Evolutionary conservation across 1,284 basidiomycete genomes (phyloP), one percentile per base, ranked within the genome.

Genomic region (Ganoderma multipileum): DNA sequence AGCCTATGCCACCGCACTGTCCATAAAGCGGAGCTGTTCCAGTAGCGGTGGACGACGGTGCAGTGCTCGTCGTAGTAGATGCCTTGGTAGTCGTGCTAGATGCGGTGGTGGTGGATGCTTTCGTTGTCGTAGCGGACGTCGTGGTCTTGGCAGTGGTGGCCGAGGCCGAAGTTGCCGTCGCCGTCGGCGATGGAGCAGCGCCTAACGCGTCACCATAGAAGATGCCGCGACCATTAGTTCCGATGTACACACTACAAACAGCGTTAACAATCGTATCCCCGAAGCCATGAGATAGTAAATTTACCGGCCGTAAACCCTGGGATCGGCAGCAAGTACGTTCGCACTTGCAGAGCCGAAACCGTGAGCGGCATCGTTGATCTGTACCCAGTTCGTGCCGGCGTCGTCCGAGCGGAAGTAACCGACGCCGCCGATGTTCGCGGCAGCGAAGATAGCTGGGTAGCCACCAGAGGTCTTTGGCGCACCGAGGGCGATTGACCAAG

Each of bases 211-310:
- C 85, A 1, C 88, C 87, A 71, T 85, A 89, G 78, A 87, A 90
- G 65, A 89, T 89, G 33, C 89, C 89, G 58, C 88, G 85, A 39
- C 89, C 89, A 71, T 89, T 89, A 1, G 89, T 90, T 3, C 89
- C 89, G 59, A 90, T 83, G 73, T 89, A 90, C 1, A 90, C 87
- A 28, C 88, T 88, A 42, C 12, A 36, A n/a, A 9, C n/a, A 23
- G 4, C 23, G 18, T 61, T 58, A 64, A 36, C 14, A 20, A 30
- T 3, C 3, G 6, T n/a, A 26, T 26, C 23, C 47, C 9, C 23
- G 0, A 2, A 20, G 0, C 0, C 23, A 5, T 18, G 23, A 8
- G 20, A n/a, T 16, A 76, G 12, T 9, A 14, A 3, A 76, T 82
- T 74, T 65, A 86, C 87, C 87, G 83, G 57, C 86, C 86, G 72